Conservation (phyloP, 805 yeast genomes). For the Saturnispora sekii region DNA sequence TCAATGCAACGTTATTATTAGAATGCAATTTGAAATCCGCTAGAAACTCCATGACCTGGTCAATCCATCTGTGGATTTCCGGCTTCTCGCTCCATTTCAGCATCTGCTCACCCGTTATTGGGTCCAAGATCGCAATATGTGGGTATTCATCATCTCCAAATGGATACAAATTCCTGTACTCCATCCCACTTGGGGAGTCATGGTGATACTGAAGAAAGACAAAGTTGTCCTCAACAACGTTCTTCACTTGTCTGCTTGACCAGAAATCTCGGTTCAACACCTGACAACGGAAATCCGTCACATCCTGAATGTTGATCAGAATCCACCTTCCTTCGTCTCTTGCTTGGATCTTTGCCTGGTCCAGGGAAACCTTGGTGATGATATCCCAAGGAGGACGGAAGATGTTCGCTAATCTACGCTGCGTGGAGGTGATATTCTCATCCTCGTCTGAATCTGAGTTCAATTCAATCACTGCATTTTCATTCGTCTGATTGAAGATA, state of each 20-base stretch:
- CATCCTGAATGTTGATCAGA: conserved; percentile 79
- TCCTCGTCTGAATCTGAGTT: conserved; percentile 31
- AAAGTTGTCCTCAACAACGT: conserved; percentile 55
- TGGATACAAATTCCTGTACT: conserved; percentile 65
- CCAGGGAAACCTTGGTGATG: conserved; percentile 59
- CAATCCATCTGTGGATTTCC: conserved; percentile 45
- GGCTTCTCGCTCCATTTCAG: conserved; percentile 71
- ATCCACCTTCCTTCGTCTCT: conserved; percentile 66
- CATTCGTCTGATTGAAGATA: conserved; percentile 48
- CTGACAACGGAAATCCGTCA: conserved; percentile 79
- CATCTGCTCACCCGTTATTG: conserved; percentile 89
- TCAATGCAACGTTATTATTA: conserved; percentile 47
- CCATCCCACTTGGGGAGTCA: conserved; percentile 66
- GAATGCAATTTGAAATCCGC: conserved; percentile 57
- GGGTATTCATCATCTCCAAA: conserved; percentile 56
- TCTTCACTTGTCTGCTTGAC: conserved; percentile 61
- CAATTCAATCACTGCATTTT: conserved; percentile 28
- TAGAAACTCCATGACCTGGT: conserved; percentile 64
- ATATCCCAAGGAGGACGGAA: conserved; percentile 94
- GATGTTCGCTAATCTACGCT: conserved; percentile 64
- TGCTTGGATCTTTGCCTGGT: conserved; percentile 63
- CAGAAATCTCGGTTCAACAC: conserved; percentile 88
- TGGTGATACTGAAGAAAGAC: conserved; percentile 77
- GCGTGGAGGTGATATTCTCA: conserved; percentile 33
- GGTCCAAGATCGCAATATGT: conserved; percentile 86